A percentile compares a stretch with the other conserved stretches of the same genome.
phyloP scores from a whole-genome alignment of 768 basidiomycete genomes.

The Amanita rimosa region DNA sequence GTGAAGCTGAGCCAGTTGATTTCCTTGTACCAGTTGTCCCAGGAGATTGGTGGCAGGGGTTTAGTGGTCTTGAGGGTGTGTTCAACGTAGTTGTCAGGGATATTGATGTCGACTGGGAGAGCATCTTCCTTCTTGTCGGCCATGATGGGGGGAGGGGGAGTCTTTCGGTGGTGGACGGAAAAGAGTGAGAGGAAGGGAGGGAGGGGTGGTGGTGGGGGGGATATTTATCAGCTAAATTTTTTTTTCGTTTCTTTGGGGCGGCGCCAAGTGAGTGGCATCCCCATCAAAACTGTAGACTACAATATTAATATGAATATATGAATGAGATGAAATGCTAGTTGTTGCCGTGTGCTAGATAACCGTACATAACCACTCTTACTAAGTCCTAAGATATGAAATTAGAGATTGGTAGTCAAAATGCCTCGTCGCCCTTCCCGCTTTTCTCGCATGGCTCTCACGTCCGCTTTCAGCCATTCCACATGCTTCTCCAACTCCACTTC shows the following conservation, averaged over 20 bases:
- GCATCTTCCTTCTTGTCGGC: not conserved
- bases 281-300: too few relatives aligned
- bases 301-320: too few relatives aligned
- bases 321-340: not conserved
- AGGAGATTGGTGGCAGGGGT: constrained; percentile 54
- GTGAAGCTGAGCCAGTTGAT: constrained; percentile 69
- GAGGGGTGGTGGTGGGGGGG: not conserved
- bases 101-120: constrained; percentile 39
- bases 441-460: constrained; percentile 20
- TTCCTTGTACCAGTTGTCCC: constrained; percentile 46
- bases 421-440: not conserved
- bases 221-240: constrained; percentile 5
- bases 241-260: constrained; percentile 9
- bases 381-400: not conserved
- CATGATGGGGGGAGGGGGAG: not conserved
- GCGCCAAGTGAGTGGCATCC: not conserved
- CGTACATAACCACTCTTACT: constrained; percentile 1
- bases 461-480: constrained; percentile 40
- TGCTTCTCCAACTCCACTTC: constrained; percentile 46
- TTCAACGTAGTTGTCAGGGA: constrained; percentile 77
- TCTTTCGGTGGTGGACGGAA: not conserved
- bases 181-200: not conserved
- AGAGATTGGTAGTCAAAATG: not conserved
- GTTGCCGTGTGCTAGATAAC: not conserved
- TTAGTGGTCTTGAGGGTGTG: constrained; percentile 62